Conservation (phyloP, 192 early-diverging fungal genomes). For the Backusella tuberculispora region DNA sequence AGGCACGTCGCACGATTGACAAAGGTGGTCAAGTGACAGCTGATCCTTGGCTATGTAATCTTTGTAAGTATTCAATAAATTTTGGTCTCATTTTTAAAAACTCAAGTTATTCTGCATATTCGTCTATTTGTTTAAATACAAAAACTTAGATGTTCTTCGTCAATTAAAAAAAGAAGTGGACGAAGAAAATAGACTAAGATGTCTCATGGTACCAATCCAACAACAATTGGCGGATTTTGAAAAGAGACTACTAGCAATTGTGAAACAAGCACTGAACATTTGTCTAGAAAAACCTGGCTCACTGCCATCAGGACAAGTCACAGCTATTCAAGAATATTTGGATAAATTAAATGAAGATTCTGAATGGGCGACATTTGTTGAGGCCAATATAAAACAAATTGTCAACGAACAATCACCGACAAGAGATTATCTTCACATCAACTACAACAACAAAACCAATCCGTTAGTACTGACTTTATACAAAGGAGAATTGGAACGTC, state of each 20-base stretch:
- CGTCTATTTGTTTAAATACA: not conserved
- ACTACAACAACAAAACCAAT: conserved; percentile 45
- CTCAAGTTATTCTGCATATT: not conserved
- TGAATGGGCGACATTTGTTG: conserved; percentile 47
- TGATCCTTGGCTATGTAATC: conserved; percentile 43
- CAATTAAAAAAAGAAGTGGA: conserved; percentile 40
- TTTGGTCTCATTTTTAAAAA: too few species aligned
- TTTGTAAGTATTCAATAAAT: conserved; percentile 27
- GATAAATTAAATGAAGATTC: conserved; percentile 30
- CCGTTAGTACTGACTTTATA: conserved; percentile 42
- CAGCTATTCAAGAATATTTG: conserved; percentile 28
- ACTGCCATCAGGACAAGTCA: not conserved
- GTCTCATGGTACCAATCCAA: conserved; percentile 34
- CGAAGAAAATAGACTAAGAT: conserved; percentile 42
- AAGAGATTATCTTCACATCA: conserved; percentile 37
- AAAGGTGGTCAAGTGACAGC: conserved; percentile 27
- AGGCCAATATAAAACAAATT: conserved; percentile 37
- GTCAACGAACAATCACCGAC: conserved; percentile 41
- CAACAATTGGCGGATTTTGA: conserved; percentile 32
- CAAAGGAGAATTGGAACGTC: conserved; percentile 42
- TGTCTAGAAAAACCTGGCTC: conserved; percentile 12
- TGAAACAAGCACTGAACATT: conserved; percentile 27
- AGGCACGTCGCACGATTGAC: conserved; percentile 18
- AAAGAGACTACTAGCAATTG: conserved; percentile 23
- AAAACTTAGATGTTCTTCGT: conserved; percentile 29